Conservation (phyloP, 805 yeast genomes). For the Yarrowia sp. region DNA sequence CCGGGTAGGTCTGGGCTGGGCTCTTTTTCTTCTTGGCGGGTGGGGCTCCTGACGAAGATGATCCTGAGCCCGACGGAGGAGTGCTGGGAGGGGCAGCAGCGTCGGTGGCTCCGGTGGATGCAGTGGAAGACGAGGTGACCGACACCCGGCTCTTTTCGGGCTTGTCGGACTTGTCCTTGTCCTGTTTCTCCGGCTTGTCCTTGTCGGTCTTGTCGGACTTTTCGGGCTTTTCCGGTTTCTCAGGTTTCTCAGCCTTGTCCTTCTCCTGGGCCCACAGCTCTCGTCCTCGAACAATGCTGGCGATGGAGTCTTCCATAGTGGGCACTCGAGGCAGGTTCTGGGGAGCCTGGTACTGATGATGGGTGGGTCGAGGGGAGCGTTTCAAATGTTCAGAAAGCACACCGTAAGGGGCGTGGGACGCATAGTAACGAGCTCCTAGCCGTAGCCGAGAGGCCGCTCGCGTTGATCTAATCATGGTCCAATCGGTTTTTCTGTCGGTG, state of each 20-base stretch:
- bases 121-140: background rate
- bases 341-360: background rate
- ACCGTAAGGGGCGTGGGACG: slow-evolving; percentile 18
- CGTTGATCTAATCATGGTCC: slow-evolving; percentile 22
- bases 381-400: slow-evolving; percentile 2
- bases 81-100: slow-evolving; percentile 1
- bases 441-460: slow-evolving; percentile 25
- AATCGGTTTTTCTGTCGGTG: background rate
- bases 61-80: slow-evolving; percentile 14
- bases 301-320: slow-evolving; percentile 5
- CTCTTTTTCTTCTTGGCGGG: slow-evolving; percentile 5
- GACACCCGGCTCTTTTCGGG: background rate
- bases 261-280: slow-evolving; percentile 13
- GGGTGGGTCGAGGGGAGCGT: background rate
- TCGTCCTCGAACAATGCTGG: background rate
- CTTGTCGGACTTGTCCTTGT: slow-evolving; percentile 6
- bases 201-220: slow-evolving; percentile 13
- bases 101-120: background rate
- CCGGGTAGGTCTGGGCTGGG: slow-evolving; percentile 24
- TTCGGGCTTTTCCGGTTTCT: background rate
- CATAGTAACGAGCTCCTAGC: slow-evolving; percentile 21
- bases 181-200: slow-evolving; percentile 2
- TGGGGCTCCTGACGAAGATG: background rate
- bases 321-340: background rate
- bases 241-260: slow-evolving; percentile 8